Evolutionary conservation across 306 rosid species (phyloP).

Genomic region (Carpinus viminea): DNA sequence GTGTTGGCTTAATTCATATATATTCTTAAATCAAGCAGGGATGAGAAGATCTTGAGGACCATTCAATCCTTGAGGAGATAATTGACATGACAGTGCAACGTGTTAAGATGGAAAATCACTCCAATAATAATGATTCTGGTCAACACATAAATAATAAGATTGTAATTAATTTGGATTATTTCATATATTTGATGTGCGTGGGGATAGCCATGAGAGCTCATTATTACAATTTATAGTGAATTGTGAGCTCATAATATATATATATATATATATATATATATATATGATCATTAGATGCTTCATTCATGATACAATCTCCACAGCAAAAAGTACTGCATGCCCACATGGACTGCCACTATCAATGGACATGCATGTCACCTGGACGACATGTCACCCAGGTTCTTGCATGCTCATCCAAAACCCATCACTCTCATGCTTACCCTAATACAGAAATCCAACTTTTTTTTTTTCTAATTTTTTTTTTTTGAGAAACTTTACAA

Average conservation of each 20-base stretch:
- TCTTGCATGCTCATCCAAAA: not conserved
- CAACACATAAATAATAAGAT: not conserved
- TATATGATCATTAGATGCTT: too few species aligned
- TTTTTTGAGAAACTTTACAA: too few species aligned
- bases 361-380: not conserved
- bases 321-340: too few species aligned
- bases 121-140: not conserved
- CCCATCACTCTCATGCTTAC: not conserved
- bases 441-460: not conserved
- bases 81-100: not conserved
- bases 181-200: not conserved
- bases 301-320: too few species aligned
- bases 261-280: too few species aligned
- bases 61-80: not conserved
- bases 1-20: too few species aligned
- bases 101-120: not conserved
- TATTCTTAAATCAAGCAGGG: too few species aligned
- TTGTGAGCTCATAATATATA: not conserved
- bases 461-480: not conserved
- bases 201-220: not conserved
- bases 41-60: too few species aligned
- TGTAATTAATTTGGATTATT: not conserved
- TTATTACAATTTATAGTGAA: not conserved
- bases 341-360: not conserved
- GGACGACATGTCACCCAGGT: not conserved